A percentile compares a stretch with the other conserved stretches of the same genome.
Conservation (phyloP, 1,284 basidiomycete species). For the Peniophora sp. region DNA sequence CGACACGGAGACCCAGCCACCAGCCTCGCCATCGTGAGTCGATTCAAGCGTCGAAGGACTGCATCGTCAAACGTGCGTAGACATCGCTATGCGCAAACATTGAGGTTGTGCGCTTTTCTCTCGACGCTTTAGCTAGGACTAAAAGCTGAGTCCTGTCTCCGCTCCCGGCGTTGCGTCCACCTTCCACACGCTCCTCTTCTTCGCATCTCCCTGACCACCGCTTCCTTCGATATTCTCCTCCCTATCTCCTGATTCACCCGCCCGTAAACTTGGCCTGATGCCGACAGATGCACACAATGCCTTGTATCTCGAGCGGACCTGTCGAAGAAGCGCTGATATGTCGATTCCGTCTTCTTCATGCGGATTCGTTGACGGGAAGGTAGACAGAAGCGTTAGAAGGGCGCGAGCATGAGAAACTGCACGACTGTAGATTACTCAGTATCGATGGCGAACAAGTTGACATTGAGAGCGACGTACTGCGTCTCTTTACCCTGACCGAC, state of each 20-base stretch:
- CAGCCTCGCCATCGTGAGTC: too few relatives aligned
- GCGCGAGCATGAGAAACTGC: slow-evolving; percentile 56
- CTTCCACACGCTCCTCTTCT: slow-evolving; percentile 8
- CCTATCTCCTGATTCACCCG: slow-evolving; percentile 1
- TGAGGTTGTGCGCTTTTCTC: too few relatives aligned
- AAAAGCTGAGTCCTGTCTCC: slow-evolving; percentile 11
- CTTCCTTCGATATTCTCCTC: slow-evolving; percentile 1
- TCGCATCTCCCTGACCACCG: slow-evolving; percentile 3
- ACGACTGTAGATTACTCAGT: slow-evolving; percentile 33
- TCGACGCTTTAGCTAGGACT: too few relatives aligned
- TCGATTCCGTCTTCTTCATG: slow-evolving; percentile 53
- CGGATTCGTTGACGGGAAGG: slow-evolving; percentile 76
- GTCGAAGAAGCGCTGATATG: slow-evolving; percentile 67
- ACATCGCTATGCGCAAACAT: too few relatives aligned
- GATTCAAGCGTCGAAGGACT: too few relatives aligned
- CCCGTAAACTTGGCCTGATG: slow-evolving; percentile 53
- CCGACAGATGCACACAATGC: slow-evolving; percentile 81
- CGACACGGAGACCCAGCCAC: too few relatives aligned
- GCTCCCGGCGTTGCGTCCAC: slow-evolving; percentile 6
- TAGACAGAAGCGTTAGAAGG: slow-evolving; percentile 63
- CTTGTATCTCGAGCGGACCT: slow-evolving; percentile 86
- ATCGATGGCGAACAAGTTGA: not conserved
- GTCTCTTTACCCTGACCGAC: slow-evolving; percentile 30
- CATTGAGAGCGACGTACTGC: slow-evolving; percentile 32
- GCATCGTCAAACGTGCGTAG: too few relatives aligned